Percentiles rank a stretch among this genome's conserved stretches.
These are phyloP conservation scores for Cryptococcus sp. DNA, from an alignment of 1,284 basidiomycete species.

Conservation along the genomic window DNA sequence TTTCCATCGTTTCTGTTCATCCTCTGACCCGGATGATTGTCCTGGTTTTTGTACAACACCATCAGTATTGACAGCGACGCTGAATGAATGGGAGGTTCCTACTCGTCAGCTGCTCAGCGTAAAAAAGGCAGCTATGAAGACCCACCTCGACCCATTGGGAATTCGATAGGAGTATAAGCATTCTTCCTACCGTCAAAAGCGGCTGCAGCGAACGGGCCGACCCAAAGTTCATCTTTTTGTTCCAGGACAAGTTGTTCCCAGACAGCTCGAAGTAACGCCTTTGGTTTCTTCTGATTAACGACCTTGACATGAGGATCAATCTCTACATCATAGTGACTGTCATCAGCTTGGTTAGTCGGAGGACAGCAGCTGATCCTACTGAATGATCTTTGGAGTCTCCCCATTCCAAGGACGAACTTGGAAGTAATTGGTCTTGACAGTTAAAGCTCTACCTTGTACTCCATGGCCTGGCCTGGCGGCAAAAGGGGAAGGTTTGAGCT, in stretches of 20 bases:
- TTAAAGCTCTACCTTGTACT: slow-evolving; percentile 16
- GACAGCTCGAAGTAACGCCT: slow-evolving; percentile 23
- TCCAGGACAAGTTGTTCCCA: slow-evolving; percentile 31
- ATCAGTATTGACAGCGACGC: slow-evolving; percentile 27
- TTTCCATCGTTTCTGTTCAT: slow-evolving; percentile 31
- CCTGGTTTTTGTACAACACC: slow-evolving; percentile 23
- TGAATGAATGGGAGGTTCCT: slow-evolving; percentile 17
- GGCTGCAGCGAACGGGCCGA: slow-evolving; percentile 14
- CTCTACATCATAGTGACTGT: slow-evolving; percentile 44
- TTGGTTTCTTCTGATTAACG: slow-evolving; percentile 27
- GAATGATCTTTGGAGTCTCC: slow-evolving; percentile 28
- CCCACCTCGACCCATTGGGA: slow-evolving; percentile 28
- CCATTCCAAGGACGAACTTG: slow-evolving; percentile 21
- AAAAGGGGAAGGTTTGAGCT: not conserved
- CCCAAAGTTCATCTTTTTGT: slow-evolving; percentile 17
- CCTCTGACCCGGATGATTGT: slow-evolving; percentile 14
- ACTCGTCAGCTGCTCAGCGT: not conserved
- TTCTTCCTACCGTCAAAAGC: slow-evolving; percentile 41
- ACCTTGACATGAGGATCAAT: slow-evolving; percentile 39
- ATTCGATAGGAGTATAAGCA: slow-evolving; percentile 32
- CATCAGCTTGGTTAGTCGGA: slow-evolving; percentile 3
- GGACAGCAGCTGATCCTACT: slow-evolving; percentile 19
- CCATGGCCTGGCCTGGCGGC: slow-evolving; percentile 26
- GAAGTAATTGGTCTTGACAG: slow-evolving; percentile 31
- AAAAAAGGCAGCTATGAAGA: not conserved